Conservation (phyloP, 2,329 filamentous ascomycete genomes). For the Aaosphaeria arxii region DNA sequence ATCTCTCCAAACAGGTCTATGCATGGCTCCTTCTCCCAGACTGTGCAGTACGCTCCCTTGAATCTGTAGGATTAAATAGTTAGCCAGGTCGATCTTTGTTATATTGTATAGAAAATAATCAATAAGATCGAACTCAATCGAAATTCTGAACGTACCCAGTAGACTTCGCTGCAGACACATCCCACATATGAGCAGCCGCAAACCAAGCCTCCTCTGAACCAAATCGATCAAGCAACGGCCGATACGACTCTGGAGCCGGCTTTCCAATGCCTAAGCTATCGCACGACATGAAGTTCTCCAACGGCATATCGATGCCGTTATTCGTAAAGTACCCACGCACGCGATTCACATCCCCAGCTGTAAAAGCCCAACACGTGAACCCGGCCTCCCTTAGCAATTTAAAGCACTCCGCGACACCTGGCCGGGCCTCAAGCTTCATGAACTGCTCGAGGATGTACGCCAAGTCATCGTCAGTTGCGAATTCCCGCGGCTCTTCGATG, state of each 20-base stretch:
- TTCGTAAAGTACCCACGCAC: constrained; percentile 51
- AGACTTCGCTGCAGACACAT: constrained; percentile 51
- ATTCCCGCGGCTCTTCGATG: constrained; percentile 39
- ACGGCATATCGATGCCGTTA: constrained; percentile 50
- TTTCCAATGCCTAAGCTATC: constrained; percentile 50
- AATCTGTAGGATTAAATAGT: neutral
- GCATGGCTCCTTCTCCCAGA: neutral
- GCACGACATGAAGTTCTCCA: constrained; percentile 52
- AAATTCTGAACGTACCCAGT: constrained; percentile 30
- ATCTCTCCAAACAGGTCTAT: neutral
- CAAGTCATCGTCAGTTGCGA: constrained; percentile 45
- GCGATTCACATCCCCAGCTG: neutral
- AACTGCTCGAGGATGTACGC: constrained; percentile 41
- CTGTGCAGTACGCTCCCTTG: neutral
- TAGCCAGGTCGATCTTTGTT: neutral
- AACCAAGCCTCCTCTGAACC: constrained; percentile 49
- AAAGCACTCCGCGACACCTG: neutral
- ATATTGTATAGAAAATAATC: neutral
- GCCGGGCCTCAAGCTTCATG: constrained; percentile 16
- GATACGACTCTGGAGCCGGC: constrained; percentile 49
- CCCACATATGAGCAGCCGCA: constrained; percentile 60
- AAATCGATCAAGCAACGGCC: constrained; percentile 42
- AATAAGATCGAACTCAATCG: neutral
- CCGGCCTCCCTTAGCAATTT: neutral
- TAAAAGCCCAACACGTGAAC: neutral